phyloP scores from a whole-genome alignment of 257 asterid species.

The Nicotiana undulata region DNA sequence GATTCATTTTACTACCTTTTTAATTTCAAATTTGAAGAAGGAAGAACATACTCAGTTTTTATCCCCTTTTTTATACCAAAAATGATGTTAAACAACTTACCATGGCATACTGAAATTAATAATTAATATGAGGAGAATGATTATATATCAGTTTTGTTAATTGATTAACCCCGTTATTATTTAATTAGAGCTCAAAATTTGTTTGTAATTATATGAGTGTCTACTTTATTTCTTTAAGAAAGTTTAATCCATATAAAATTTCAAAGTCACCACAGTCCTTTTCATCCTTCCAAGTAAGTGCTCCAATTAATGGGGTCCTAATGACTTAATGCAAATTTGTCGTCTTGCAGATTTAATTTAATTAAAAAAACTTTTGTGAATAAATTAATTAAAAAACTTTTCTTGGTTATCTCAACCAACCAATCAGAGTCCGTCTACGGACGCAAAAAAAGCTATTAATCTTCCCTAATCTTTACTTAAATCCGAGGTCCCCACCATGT shows the following conservation, averaged over 20 bases:
- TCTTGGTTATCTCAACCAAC: slow-evolving; percentile 26
- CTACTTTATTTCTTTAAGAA: not conserved
- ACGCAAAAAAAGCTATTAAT: slow-evolving; percentile 22
- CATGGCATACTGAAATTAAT: not conserved
- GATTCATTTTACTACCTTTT: not conserved
- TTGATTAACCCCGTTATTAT: not conserved
- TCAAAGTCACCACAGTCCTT: not conserved
- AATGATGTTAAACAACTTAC: not conserved
- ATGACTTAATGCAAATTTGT: slow-evolving; percentile 12
- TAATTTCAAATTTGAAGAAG: not conserved
- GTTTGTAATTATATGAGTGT: not conserved
- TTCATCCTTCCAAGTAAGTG: slow-evolving; percentile 11
- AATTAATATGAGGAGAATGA: not conserved
- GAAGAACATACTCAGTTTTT: not conserved
- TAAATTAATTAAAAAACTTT: slow-evolving; percentile 13
- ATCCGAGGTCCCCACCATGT: slow-evolving; percentile 39
- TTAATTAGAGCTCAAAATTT: not conserved
- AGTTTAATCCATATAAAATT: not conserved
- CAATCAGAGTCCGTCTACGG: slow-evolving; percentile 30
- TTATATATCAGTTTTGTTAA: not conserved
- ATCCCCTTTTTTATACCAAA: not conserved
- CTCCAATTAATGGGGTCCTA: slow-evolving; percentile 4
- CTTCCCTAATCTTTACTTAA: slow-evolving; percentile 22
- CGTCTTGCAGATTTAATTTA: slow-evolving; percentile 7
- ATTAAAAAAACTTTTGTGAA: not conserved